Conservation (phyloP, 768 basidiomycete species). For the Pisolithus orientalis region DNA sequence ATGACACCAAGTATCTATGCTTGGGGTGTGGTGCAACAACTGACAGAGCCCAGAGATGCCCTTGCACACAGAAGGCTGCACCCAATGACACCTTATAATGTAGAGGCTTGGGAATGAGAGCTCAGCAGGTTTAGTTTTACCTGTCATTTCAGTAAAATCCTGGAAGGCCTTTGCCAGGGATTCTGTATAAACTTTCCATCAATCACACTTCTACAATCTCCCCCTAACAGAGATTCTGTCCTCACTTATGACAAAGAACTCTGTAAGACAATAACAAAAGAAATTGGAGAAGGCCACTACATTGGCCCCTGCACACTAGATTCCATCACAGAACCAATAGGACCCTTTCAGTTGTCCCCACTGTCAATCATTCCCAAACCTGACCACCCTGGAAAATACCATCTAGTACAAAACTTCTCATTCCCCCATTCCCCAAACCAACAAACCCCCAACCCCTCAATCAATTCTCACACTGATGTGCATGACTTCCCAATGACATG, state of each 20-base stretch:
- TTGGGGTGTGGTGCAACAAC: neutral
- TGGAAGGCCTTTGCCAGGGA: neutral
- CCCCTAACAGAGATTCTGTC: too few species aligned
- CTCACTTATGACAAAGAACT: too few species aligned
- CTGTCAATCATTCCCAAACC: conserved; percentile 25
- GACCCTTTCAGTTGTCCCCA: conserved; percentile 25
- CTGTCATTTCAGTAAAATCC: neutral
- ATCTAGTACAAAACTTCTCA: conserved; percentile 27
- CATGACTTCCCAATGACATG: conserved; percentile 15
- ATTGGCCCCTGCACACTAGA: neutral
- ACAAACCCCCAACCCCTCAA: conserved; percentile 15
- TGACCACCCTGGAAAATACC: conserved; percentile 14
- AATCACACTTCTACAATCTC: too few species aligned
- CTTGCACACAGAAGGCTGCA: neutral
- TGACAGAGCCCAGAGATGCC: neutral
- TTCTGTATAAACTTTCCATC: neutral
- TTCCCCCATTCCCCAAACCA: conserved; percentile 4
- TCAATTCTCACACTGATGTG: conserved; percentile 29
- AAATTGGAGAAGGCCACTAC: neutral
- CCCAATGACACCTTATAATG: neutral
- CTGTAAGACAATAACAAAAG: too few species aligned
- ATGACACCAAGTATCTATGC: neutral
- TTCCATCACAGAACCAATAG: conserved; percentile 9
- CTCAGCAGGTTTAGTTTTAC: neutral
- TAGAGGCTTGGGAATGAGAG: neutral